Base-by-base conservation (phyloP, 495 filamentous ascomycete genomes). In the Penicillium dipodomyicola region DNA sequence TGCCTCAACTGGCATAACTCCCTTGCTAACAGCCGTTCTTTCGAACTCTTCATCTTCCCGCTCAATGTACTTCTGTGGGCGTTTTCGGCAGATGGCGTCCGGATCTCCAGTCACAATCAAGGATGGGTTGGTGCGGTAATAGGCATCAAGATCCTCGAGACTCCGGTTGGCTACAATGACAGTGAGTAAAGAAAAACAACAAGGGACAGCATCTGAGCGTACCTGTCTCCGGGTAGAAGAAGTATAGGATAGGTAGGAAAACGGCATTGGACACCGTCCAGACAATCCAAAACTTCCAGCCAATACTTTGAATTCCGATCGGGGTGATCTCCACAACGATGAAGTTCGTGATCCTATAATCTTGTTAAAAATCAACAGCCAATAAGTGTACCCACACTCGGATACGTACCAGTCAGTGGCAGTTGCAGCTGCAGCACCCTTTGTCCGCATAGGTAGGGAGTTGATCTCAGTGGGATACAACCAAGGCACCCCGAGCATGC, bases 381-480 rank as follows among this genome's bases (percentile, higher is more conserved):
- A 41, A 37, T 42, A 17, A 29, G 35, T 37, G n/a, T 20, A 29
- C 4, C 12, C 4, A 3, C 10, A 25, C 9, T 12, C 19, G 20
- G 57, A 14, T 27, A 27, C 63, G n/a, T 55, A 72, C 83, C 84
- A 86, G 54, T 84, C 81, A 0, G 80, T 82, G 2, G 80, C 83
- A 5, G 85, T 85, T 1, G 79, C 81, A 3, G 83, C 61, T 0
- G 82, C 83, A 0, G 82, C 80, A 2, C 78, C 82, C 59, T 85
- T 82, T 1, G 80, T 81, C 14, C 82, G 64, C 75, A 83, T 84
- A 5, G 74, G 70, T 3, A 86, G 68, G 22, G 77, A 77, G 60
- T 81, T 84, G 66, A 87, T 82, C 60, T 87, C 85, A 15, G 83
- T 82, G 4, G 82, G 81, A 63, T 85, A 88, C 2, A 87, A 69